Conservation (phyloP, 305 asterid genomes). For the Fraxinus albicans region DNA sequence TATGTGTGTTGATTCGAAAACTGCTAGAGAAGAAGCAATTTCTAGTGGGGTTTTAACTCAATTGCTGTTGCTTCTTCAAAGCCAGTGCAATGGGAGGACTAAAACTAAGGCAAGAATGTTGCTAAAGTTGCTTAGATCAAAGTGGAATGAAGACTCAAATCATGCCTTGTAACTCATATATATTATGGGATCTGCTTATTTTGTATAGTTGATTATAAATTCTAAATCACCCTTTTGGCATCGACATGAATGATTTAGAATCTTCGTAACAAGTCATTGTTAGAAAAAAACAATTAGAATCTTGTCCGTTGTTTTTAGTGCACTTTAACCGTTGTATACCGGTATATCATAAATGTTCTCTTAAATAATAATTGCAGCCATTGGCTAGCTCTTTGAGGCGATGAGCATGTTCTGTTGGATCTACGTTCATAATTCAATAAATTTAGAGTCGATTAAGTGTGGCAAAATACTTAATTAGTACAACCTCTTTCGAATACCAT, state of each 20-base stretch:
- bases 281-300: neutral
- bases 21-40: constrained; percentile 45
- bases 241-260: neutral
- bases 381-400: too few species aligned
- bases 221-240: neutral
- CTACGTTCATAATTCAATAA: neutral
- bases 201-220: neutral
- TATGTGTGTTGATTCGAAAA: constrained; percentile 34
- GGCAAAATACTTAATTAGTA: too few species aligned
- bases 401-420: neutral
- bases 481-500: neutral
- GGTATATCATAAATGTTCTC: neutral
- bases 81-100: constrained; percentile 48
- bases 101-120: constrained; percentile 51
- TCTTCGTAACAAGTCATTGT: neutral
- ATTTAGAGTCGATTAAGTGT: too few species aligned
- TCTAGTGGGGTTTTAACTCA: constrained; percentile 46
- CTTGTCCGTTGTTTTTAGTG: neutral
- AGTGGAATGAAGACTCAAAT: constrained; percentile 27
- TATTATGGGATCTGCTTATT: neutral
- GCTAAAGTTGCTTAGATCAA: constrained; percentile 45
- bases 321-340: neutral
- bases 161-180: neutral
- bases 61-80: constrained; percentile 53
- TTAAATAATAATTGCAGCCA: neutral